phyloP scores from a whole-genome alignment of 2,329 filamentous ascomycete species.

The Aspergillus sp. region DNA sequence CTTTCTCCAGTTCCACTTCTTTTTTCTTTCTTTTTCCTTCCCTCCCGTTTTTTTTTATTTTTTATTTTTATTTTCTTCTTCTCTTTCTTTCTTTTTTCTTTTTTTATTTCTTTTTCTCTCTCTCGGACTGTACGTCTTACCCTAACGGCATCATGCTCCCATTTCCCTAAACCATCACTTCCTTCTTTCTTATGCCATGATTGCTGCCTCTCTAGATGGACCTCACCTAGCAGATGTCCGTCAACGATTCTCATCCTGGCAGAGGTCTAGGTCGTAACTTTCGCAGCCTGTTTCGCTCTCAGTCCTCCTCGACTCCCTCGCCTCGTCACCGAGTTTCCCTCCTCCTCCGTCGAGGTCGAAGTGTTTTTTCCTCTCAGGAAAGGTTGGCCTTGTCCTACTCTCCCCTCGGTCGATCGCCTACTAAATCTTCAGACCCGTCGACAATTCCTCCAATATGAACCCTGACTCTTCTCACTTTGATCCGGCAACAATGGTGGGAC shows the following conservation, averaged over 20 bases:
- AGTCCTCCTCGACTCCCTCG: slow-evolving; percentile 20
- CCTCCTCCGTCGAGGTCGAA: slow-evolving; percentile 31
- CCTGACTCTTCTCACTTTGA: slow-evolving; percentile 28
- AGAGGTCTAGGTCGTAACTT: slow-evolving; percentile 26
- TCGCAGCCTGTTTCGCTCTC: slow-evolving; percentile 28
- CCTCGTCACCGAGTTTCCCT: slow-evolving; percentile 26
- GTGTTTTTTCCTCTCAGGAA: slow-evolving; percentile 20
- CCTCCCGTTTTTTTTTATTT: slow-evolving; percentile 2
- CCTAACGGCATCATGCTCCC: too few species aligned
- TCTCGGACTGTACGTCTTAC: background rate
- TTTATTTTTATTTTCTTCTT: slow-evolving; percentile 2
- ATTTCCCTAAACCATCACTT: background rate
- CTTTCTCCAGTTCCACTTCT: slow-evolving; percentile 7
- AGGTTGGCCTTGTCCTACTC: slow-evolving; percentile 31
- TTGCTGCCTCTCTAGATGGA: slow-evolving; percentile 21
- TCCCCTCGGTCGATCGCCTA: slow-evolving; percentile 6
- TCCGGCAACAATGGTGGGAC: slow-evolving; percentile 32
- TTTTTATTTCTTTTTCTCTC: slow-evolving; percentile 1
- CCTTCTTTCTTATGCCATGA: slow-evolving; percentile 15
- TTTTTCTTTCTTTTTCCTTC: slow-evolving; percentile 4
- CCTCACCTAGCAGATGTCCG: slow-evolving; percentile 29
- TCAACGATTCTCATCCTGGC: slow-evolving; percentile 27
- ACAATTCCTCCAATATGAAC: slow-evolving; percentile 18
- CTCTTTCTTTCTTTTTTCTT: slow-evolving; percentile 1
- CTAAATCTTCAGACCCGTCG: too few species aligned